Evolutionary conservation across 805 yeast species (phyloP), one percentile per base, ranked within the genome.

Genomic region (Candida sakaeoensis): DNA sequence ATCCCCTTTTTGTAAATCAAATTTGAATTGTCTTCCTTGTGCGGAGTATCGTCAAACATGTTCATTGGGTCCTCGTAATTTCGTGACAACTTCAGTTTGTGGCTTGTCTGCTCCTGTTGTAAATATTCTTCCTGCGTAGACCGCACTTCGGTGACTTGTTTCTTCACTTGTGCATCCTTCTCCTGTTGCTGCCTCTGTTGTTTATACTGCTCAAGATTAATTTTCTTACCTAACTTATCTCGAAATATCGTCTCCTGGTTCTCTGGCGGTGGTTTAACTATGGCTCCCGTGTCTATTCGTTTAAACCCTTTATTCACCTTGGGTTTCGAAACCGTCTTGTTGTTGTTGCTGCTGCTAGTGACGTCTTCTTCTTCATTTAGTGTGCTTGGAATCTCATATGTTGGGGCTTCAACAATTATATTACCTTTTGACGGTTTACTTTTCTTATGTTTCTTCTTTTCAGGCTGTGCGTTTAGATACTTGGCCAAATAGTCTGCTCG

Each of bases 21-120:
- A 18, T 17, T 35, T 13, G 68, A 57, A 46, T 28, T 44, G 16
- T 14, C 51, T 8, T 19, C 22, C 12, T 28, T 19, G 13, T 26
- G n/a, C 39, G 43, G 28, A 48, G 45, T 37, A 45, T 51, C 22
- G 21, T 63, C 56, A 48, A 80, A 82, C 9, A 67, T 51, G 2
- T 70, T 55, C 18, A 84, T 68, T 0, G 95, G 95, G 52, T 86
- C 95, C 15, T 82, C 87, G 24, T 68, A 68, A 10, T 54, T 51
- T n/a, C 63, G 29, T 55, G 50, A 3, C 65, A 54, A 5, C 66
- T 33, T 8, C 47, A 48, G 21, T 14, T 59, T 50, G 7, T 48
- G 38, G 31, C 72, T 46, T 21, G 53, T 54, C 16, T 52, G 46
- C 18, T 57, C 65, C n/a, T 45, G 49, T 26, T 16, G 23, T 14